A percentile compares a stretch with the other conserved stretches of the same genome.
These are phyloP conservation scores for Vanrija humicola DNA, from an alignment of 1,284 basidiomycete genomes.

Conservation along the genomic window DNA sequence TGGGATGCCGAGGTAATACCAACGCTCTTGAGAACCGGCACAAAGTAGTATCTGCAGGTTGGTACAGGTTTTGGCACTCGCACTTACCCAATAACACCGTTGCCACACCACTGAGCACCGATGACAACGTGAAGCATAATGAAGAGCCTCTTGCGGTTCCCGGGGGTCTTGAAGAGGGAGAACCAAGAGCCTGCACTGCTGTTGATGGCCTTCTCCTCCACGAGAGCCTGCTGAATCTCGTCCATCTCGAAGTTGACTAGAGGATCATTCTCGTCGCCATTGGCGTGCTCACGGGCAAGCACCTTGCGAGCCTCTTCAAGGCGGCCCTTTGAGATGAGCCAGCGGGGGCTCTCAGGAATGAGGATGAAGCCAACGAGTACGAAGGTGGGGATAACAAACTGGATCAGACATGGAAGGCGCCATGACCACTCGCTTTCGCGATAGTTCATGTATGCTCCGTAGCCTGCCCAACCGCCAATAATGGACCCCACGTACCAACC, in stretches of 20 bases:
- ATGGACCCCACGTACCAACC: constrained; percentile 20
- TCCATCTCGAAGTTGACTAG: constrained; percentile 23
- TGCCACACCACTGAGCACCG: constrained; percentile 8
- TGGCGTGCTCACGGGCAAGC: constrained; percentile 32
- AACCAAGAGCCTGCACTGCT: constrained; percentile 18
- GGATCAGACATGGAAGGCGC: background rate
- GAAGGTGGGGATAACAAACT: background rate
- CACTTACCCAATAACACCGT: constrained; percentile 3
- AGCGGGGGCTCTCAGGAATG: constrained; percentile 46
- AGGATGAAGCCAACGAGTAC: background rate
- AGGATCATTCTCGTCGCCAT: constrained; percentile 20
- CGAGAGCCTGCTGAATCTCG: constrained; percentile 27
- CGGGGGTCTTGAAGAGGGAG: constrained; percentile 36
- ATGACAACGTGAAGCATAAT: constrained; percentile 7
- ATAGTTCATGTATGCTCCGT: constrained; percentile 28
- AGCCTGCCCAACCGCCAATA: constrained; percentile 14
- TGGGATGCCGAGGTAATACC: constrained; percentile 61
- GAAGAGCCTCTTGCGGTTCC: constrained; percentile 51
- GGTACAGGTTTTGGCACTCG: too few species aligned
- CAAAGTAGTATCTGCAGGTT: constrained; percentile 60
- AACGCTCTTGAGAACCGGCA: constrained; percentile 62
- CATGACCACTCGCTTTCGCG: background rate
- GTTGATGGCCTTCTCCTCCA: constrained; percentile 54
- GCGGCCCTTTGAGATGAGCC: constrained; percentile 31
- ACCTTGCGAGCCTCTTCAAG: constrained; percentile 27